Evolutionary conservation across 768 basidiomycete genomes (phyloP).

Genomic region (Guyanaporus albipodus): DNA sequence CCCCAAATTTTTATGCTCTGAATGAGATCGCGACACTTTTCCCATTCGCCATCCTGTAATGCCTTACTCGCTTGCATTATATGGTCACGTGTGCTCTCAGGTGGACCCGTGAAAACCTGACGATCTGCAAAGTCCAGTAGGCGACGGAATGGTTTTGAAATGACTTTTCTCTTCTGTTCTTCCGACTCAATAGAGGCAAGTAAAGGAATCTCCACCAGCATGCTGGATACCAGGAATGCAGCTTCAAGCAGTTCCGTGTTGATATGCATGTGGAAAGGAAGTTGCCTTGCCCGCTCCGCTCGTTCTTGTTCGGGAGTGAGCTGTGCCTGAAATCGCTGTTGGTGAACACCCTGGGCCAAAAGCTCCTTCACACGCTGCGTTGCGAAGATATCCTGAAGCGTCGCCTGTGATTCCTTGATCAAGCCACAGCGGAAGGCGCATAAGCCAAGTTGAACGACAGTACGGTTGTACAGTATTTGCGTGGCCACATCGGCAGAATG

Average conservation of each 20-base stretch:
- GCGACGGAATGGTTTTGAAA: conserved; percentile 95
- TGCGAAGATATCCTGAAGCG: conserved; percentile 91
- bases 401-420: conserved; percentile 91
- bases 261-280: conserved; percentile 99
- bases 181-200: conserved; percentile 93
- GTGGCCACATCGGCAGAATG: conserved; percentile 95
- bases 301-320: conserved; percentile 95
- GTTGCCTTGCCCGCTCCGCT: conserved; percentile 89
- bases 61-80: conserved; percentile 99
- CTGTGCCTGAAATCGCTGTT: conserved; percentile 76
- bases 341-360: conserved; percentile 93
- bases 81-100: conserved; percentile 98
- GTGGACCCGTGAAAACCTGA: conserved; percentile 96
- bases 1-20: conserved; percentile 98
- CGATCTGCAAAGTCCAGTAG: conserved; percentile 95
- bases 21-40: conserved; percentile 88
- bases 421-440: conserved; percentile 95
- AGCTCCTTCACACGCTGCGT: conserved; percentile 97
- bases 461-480: conserved; percentile 97
- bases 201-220: conserved; percentile 96
- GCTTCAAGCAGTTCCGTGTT: conserved; percentile 97
- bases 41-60: conserved; percentile 95
- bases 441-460: conserved; percentile 93
- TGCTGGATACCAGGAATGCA: conserved; percentile 96
- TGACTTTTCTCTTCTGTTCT: conserved; percentile 86